Evolutionary conservation across 805 yeast genomes (phyloP), one percentile per base, ranked within the genome.

Genomic region (Metschnikowia gelsemii): DNA sequence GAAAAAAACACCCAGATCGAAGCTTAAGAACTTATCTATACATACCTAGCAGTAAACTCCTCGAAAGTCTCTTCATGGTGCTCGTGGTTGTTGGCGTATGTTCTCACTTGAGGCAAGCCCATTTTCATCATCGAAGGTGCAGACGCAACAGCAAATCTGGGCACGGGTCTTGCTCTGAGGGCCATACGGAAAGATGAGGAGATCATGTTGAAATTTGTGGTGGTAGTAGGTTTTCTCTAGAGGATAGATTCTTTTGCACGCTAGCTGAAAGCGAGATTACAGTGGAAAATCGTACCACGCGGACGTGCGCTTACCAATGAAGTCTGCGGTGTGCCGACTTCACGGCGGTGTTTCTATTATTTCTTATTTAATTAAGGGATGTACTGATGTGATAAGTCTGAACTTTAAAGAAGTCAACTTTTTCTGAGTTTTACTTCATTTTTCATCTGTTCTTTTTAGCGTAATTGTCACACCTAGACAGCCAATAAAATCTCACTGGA

Each of bases 61-160:
- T 89, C 97, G 54, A 87, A 90, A 40, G 96, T 81, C 74, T 89
- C 97, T 65, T 87, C 96, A 54, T 83, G 87, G 63, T 87, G 95
- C 65, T 87, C 95, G 56, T 83, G 87, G 64, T 84, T 91, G 55
- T 75, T 82, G 40, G 95, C 84, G 77, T 86, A 89, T 58, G 74
- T 74, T 80, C 96, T 80, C 36, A 66, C 47, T 45, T 58, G 66
- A 43, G 59, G 59, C 29, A 57, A 43, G 20, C 63, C 39, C 36
- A 56, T 41, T 42, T 54, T 56, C 38, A 50, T 46, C 45, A 56
- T 44, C 36, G 50, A 45, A 26, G 27, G 27, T 23, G 33, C 26
- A 2, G 43, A 36, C 20, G 49, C 39, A 22, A 43, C 55, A 31
- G 64, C 61, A 43, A 58, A 21, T 54, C 65, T 62, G 38, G 67